Conservation (phyloP, 2,329 filamentous ascomycete genomes). For the Karstenula rhodostoma region DNA sequence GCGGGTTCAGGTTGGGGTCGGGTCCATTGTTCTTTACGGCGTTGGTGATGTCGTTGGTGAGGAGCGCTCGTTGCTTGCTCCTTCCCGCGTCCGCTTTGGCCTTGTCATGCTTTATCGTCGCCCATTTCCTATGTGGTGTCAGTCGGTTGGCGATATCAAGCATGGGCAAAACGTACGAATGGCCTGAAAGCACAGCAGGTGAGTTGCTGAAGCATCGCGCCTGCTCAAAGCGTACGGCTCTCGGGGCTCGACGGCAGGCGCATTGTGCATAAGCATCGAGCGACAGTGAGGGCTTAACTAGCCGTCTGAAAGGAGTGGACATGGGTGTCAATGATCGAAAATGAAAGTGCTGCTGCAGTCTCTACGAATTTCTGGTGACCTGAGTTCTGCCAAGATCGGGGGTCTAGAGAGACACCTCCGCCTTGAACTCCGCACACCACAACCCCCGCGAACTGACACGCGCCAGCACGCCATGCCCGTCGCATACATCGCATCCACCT, state of each 20-base stretch:
- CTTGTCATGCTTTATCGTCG: constrained; percentile 95
- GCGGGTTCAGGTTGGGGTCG: constrained; percentile 76
- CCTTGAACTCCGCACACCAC: constrained; percentile 13
- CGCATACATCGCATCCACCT: constrained; percentile 14
- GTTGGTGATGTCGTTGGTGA: constrained; percentile 76
- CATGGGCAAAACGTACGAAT: constrained; percentile 38
- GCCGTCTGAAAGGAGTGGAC: constrained; percentile 33
- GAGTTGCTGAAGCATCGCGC: constrained; percentile 40
- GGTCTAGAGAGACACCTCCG: constrained; percentile 6
- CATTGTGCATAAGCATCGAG: constrained; percentile 25
- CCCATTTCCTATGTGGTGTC: constrained; percentile 76
- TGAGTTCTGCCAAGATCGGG: constrained; percentile 6
- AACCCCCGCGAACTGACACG: constrained; percentile 9
- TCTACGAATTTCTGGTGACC: constrained; percentile 1
- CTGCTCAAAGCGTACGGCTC: constrained; percentile 26
- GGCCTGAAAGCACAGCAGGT: constrained; percentile 39
- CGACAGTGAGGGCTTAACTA: constrained; percentile 23
- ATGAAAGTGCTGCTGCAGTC: neutral
- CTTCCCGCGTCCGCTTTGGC: constrained; percentile 84
- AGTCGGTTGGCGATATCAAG: neutral
- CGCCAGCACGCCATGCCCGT: constrained; percentile 31
- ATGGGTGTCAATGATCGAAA: constrained; percentile 22
- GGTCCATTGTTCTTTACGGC: constrained; percentile 80
- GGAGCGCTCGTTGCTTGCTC: constrained; percentile 71
- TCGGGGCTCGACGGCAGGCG: constrained; percentile 26